phyloP scores from a whole-genome alignment of 352 stramenopile species.

The Phytophthora colocasiae region DNA sequence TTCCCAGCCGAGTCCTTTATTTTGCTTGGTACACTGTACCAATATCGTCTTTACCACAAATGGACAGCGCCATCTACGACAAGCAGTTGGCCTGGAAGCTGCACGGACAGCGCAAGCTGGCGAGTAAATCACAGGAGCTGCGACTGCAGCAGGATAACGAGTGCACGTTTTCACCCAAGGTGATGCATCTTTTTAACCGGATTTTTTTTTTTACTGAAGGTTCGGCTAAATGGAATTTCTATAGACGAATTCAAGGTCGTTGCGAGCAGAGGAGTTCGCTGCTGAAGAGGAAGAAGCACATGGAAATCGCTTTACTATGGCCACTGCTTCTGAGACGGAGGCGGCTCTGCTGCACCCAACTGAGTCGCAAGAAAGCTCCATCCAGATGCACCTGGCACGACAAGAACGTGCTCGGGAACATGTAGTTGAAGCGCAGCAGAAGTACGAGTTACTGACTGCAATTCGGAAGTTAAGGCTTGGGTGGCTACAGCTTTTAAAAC shows the following conservation, averaged over 20 bases:
- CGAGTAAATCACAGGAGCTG: conserved; percentile 53
- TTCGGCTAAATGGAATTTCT: neutral
- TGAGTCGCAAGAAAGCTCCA: conserved; percentile 67
- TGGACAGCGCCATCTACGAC: conserved; percentile 52
- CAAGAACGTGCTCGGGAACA: conserved; percentile 61
- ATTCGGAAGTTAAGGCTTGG: neutral
- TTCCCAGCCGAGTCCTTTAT: too few species aligned
- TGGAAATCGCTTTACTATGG: neutral
- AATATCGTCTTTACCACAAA: too few species aligned
- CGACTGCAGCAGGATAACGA: conserved; percentile 46
- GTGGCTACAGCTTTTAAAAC: neutral
- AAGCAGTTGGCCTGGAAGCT: conserved; percentile 73
- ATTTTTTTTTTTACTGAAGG: neutral
- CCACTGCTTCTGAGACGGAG: conserved; percentile 14
- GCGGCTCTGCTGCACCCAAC: conserved; percentile 48
- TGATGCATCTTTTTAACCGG: conserved; percentile 9
- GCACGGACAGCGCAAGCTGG: conserved; percentile 60
- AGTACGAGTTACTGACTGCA: conserved; percentile 25
- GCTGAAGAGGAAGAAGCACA: conserved; percentile 19
- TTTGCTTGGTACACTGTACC: too few species aligned
- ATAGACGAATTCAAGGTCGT: conserved; percentile 22
- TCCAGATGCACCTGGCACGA: conserved; percentile 60
- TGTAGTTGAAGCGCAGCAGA: conserved; percentile 46
- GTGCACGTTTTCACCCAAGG: conserved; percentile 73
- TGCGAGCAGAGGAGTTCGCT: conserved; percentile 8